phyloP scores from a whole-genome alignment of 2,329 filamentous ascomycete species.

The Trichophyton rubrum region DNA sequence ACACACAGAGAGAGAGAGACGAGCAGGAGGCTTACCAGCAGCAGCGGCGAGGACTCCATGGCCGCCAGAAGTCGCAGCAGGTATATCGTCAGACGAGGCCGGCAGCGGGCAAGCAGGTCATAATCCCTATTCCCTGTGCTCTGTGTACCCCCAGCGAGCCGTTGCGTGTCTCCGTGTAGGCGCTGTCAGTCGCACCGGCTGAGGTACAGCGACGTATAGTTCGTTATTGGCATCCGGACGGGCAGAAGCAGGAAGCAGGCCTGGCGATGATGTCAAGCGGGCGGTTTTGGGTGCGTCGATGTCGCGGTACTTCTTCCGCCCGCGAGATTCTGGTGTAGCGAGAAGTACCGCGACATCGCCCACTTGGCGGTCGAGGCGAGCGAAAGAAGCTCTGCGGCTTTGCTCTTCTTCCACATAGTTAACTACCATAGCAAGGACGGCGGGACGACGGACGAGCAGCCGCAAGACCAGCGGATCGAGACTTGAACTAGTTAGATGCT shows the following conservation, averaged over 20 bases:
- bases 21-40: slow-evolving; percentile 41
- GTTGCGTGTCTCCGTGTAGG: not conserved
- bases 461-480: too few relatives aligned
- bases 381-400: too few relatives aligned
- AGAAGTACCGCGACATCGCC: not conserved
- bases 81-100: not conserved
- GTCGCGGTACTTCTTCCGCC: not conserved
- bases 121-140: not conserved
- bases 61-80: not conserved
- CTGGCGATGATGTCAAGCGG: not conserved
- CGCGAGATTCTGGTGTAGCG: not conserved
- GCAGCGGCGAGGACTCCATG: slow-evolving; percentile 61
- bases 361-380: too few relatives aligned
- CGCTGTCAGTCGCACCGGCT: not conserved
- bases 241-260: too few relatives aligned
- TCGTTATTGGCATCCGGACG: not conserved
- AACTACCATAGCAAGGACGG: too few relatives aligned
- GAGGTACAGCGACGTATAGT: not conserved
- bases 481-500: too few relatives aligned
- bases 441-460: too few relatives aligned
- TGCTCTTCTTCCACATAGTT: too few relatives aligned
- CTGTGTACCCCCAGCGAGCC: not conserved
- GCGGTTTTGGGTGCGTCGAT: not conserved
- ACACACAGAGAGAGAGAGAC: slow-evolving; percentile 1
- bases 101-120: not conserved